phyloP scores from a whole-genome alignment of 805 yeast species.

The Wilhelminamyces savonicus region DNA sequence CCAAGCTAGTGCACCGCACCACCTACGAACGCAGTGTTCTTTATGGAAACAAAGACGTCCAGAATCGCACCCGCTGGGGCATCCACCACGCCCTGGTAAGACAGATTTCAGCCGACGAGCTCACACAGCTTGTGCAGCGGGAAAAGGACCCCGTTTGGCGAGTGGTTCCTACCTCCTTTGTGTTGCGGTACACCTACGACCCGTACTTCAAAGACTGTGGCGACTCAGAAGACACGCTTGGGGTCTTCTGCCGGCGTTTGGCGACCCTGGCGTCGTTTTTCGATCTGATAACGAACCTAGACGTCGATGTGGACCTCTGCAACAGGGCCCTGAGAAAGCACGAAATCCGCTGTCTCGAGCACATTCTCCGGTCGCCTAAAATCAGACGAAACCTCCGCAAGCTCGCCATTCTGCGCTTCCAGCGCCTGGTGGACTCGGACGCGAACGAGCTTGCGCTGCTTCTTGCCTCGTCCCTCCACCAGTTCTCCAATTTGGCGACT shows the following conservation, averaged over 20 bases:
- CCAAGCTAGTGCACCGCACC: conserved; percentile 2
- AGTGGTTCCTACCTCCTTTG: conserved; percentile 7
- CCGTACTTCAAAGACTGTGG: conserved; percentile 2
- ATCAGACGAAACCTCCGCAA: conserved; percentile 6
- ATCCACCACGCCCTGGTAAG: conserved; percentile 4
- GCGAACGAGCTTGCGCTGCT: conserved; percentile 1
- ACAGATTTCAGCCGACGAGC: neutral
- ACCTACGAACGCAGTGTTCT: conserved; percentile 7
- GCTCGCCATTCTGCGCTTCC: conserved; percentile 9
- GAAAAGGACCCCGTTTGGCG: neutral
- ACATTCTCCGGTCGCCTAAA: conserved; percentile 3
- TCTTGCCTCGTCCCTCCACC: conserved; percentile 1
- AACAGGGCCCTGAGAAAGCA: conserved; percentile 7
- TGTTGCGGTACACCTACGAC: conserved; percentile 4
- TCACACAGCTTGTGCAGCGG: neutral
- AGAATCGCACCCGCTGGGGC: neutral
- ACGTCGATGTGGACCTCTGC: conserved; percentile 7
- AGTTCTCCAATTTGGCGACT: conserved; percentile 6
- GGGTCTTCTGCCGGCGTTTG: conserved; percentile 2
- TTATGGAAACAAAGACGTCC: conserved; percentile 2
- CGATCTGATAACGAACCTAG: conserved; percentile 3
- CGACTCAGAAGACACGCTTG: conserved; percentile 2
- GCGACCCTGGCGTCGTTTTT: conserved; percentile 3
- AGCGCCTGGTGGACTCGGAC: conserved; percentile 3
- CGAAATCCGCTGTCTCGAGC: conserved; percentile 1